Conservation (phyloP, 2,329 filamentous ascomycete species). For the Talaromyces atroroseus region DNA sequence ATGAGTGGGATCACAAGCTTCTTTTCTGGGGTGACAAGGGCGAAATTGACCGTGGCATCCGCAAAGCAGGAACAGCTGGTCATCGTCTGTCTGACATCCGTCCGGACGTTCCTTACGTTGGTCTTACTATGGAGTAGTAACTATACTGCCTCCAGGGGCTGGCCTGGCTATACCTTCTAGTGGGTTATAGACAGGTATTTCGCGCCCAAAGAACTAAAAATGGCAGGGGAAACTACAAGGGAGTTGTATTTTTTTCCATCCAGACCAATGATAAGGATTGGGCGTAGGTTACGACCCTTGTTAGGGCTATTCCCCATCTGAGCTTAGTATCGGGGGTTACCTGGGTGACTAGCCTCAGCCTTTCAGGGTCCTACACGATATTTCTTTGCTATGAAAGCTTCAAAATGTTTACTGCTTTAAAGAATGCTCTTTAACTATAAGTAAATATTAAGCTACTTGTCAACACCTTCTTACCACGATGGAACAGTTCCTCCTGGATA, state of each 20-base stretch:
- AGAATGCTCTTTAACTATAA: background rate
- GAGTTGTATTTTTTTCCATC: no score
- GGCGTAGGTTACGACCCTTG: background rate
- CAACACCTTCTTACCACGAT: background rate
- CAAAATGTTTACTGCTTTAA: background rate
- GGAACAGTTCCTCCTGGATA: constrained; percentile 1
- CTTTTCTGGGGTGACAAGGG: constrained; percentile 8
- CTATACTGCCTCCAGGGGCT: no score
- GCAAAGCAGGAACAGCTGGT: background rate
- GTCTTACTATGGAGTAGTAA: background rate
- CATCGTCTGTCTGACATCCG: background rate
- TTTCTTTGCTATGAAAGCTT: background rate
- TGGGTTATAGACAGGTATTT: no score
- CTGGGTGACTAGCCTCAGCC: background rate
- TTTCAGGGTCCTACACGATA: background rate
- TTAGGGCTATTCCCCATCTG: background rate
- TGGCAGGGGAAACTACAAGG: no score
- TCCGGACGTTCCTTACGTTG: background rate
- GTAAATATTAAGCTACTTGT: background rate
- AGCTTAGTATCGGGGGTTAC: background rate
- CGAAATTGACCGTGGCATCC: background rate
- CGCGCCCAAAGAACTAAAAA: no score
- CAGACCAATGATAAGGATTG: background rate
- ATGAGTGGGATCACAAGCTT: background rate
- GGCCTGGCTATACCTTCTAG: no score